Base-by-base conservation (phyloP, 352 stramenopile genomes). In the Phytophthora pluvialis region DNA sequence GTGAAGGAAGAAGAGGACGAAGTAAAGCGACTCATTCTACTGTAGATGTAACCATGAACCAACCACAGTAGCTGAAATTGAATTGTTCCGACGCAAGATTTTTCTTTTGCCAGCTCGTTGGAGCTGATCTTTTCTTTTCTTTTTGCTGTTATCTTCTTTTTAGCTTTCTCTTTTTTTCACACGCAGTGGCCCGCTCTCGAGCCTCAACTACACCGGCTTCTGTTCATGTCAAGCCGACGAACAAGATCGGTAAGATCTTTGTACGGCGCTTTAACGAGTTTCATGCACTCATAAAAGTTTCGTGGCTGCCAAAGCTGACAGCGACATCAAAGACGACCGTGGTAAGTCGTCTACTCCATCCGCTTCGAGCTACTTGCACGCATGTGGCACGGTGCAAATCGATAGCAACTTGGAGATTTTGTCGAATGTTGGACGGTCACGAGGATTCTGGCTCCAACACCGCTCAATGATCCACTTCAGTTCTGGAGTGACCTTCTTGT, bases 151-250 rank as follows among this genome's bases (percentile, higher is more conserved):
- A 68, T 68, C 43, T 62, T 25, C 6, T 63, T 52, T 63, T 68
- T 68, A 26, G 4, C 52, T n/a, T 32, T 39, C 21, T 63, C 46
- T 54, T n/a, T 21, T 62, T 42, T 33, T 38, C 38, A 29, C 33
- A 54, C 61, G 45, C 36, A 63, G 28, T 38, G 35, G 28, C 38
- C 60, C 31, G 16, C 26, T 21, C 21, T 38, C 36, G 31, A 46
- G 35, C 50, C 43, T 47, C 6, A 25, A 69, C 45, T 35, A 53
- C 42, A 69, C 52, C 60, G 60, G 60, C 60, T 69, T 69, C 45
- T 64, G 60, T 69, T 69, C 44, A 69, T 69, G 38, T 69, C 60
- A 69, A 69, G 60, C 60, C 60, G 52, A 64, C 60, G 60, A 15
- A 64, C 60, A 69, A 64, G 60, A 69, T 69, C 60, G 60, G 31